Percentiles rank a stretch among this genome's conserved stretches.
Evolutionary conservation across 495 filamentous ascomycete genomes (phyloP).

Genomic region (Penicillium manginii): DNA sequence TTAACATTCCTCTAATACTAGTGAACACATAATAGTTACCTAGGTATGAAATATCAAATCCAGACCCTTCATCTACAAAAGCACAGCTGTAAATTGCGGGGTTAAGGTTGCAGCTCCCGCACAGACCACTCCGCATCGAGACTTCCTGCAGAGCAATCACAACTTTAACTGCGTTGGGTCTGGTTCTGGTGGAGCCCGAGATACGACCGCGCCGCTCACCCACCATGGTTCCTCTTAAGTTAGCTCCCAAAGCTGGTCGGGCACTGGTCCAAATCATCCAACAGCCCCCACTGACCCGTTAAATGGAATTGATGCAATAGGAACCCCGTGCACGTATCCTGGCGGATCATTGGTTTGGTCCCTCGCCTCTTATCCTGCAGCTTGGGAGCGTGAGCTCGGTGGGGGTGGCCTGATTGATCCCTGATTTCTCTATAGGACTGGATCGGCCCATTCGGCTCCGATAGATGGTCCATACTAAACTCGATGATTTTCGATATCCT

Average conservation of each 20-base stretch:
- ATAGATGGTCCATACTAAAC: background rate
- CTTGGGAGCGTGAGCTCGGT: background rate
- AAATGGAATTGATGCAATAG: constrained; percentile 8
- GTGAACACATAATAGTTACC: too few relatives aligned
- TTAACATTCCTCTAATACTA: too few relatives aligned
- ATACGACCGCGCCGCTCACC: background rate
- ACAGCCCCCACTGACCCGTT: background rate
- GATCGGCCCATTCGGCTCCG: background rate
- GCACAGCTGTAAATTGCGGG: constrained; percentile 25
- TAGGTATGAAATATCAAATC: background rate
- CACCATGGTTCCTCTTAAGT: background rate
- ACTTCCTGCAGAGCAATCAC: constrained; percentile 2
- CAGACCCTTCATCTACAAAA: background rate
- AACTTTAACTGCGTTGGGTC: too few relatives aligned
- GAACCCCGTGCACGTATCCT: constrained; percentile 22
- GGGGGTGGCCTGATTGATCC: constrained; percentile 1
- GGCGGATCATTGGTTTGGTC: constrained; percentile 11
- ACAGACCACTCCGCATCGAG: constrained; percentile 18
- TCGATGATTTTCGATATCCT: background rate
- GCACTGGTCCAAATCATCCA: background rate
- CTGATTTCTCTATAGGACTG: background rate
- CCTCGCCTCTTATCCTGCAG: background rate
- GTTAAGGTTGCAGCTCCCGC: constrained; percentile 38
- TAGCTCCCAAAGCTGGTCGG: background rate
- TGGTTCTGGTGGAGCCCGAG: background rate